Evolutionary conservation across 2,329 filamentous ascomycete species (phyloP).

Genomic region (Botrytis deweyae): DNA sequence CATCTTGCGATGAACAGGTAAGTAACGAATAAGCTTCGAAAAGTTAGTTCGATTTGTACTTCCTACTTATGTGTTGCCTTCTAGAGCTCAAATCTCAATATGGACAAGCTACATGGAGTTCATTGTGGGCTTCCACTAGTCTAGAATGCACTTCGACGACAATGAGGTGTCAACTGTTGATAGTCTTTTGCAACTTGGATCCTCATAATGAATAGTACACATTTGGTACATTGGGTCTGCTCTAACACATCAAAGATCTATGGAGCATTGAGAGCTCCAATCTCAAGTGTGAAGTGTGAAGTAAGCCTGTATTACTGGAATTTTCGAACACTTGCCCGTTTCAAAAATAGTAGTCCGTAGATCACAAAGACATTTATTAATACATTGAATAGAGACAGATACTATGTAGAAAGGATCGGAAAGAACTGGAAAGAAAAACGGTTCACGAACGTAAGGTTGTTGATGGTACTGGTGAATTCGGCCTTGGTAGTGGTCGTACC

Average conservation of each 20-base stretch:
- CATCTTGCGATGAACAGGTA: constrained; percentile 69
- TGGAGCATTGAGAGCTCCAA: not conserved
- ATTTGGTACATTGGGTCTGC: not conserved
- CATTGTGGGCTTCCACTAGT: not conserved
- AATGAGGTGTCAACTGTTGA: not conserved
- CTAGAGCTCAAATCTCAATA: not conserved
- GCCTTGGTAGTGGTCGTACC: constrained; percentile 40
- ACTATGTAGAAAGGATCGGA: not conserved
- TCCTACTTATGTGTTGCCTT: not conserved
- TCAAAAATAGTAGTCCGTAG: not conserved
- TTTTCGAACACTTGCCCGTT: not conserved
- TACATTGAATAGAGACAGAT: not conserved
- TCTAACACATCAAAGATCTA: not conserved
- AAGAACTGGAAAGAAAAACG: not conserved
- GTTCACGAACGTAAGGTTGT: constrained; percentile 46
- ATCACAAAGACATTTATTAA: not conserved
- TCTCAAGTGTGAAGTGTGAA: not conserved
- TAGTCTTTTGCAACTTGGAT: not conserved
- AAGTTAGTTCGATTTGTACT: not conserved
- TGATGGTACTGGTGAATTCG: constrained; percentile 45
- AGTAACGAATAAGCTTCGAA: constrained; percentile 62
- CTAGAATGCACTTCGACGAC: not conserved
- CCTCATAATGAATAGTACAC: not conserved
- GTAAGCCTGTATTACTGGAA: not conserved
- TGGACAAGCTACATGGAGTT: not conserved